phyloP scores from a whole-genome alignment of 441 rosid species.

The Populus trichocarpa region DNA sequence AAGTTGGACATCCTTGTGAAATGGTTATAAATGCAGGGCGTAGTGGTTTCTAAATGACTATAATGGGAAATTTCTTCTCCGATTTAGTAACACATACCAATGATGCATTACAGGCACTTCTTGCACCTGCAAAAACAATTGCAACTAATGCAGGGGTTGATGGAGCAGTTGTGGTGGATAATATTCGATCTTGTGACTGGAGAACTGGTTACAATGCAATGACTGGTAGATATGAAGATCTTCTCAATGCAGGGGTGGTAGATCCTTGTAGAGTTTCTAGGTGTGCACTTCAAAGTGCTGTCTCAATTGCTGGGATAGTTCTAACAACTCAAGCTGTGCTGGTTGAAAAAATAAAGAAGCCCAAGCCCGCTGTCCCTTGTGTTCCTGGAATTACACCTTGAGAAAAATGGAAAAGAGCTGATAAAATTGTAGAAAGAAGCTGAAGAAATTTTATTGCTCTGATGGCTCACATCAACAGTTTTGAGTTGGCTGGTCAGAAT shows the following conservation, averaged over 20 bases:
- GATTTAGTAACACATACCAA: background rate
- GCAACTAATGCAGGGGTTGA: conserved; percentile 72
- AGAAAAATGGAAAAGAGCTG: background rate
- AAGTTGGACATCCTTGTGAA: background rate
- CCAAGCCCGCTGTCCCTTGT: conserved; percentile 50
- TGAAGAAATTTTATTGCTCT: background rate
- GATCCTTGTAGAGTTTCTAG: conserved; percentile 80
- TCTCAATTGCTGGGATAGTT: conserved; percentile 70
- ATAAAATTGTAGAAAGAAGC: background rate
- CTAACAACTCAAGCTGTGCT: conserved; percentile 77
- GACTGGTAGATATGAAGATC: conserved; percentile 71
- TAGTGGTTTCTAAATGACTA: too few species aligned
- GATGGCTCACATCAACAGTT: background rate
- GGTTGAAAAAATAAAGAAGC: conserved; percentile 59
- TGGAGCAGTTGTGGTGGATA: conserved; percentile 70
- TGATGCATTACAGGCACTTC: conserved; percentile 53
- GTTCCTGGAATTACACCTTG: conserved; percentile 68
- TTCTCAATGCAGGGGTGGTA: conserved; percentile 50
- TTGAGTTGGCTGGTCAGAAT: background rate
- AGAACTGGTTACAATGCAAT: conserved; percentile 71
- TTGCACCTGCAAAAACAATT: conserved; percentile 69
- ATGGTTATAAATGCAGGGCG: background rate
- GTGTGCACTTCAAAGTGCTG: conserved; percentile 79
- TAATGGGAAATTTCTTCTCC: background rate
- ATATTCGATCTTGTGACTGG: conserved; percentile 53